Conservation (phyloP, 257 asterid genomes). For the Solanum corneliomulleri region DNA sequence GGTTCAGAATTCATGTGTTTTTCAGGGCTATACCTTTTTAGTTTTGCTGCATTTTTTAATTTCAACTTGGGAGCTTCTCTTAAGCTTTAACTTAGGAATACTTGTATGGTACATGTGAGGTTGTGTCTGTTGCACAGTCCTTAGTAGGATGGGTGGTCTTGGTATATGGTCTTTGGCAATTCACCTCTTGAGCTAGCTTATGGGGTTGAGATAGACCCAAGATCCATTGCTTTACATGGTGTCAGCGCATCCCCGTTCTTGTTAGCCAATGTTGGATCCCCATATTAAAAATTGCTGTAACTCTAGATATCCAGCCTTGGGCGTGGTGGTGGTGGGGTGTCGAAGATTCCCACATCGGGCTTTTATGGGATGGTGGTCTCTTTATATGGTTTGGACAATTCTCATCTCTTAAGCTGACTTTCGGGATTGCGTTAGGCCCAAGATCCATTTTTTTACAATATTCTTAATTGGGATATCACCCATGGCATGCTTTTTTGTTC, state of each 20-base stretch:
- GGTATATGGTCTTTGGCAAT: background rate
- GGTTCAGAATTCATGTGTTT: slow-evolving; percentile 25
- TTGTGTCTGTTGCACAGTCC: background rate
- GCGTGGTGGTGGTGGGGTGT: background rate
- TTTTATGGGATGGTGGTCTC: background rate
- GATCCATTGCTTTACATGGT: background rate
- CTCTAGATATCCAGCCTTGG: background rate
- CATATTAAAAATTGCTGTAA: background rate
- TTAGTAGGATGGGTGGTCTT: background rate
- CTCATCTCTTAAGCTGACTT: background rate
- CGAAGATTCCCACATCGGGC: background rate
- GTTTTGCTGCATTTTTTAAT: background rate
- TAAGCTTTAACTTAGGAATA: background rate
- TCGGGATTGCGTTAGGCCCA: background rate
- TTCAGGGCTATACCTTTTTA: background rate
- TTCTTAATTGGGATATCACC: background rate
- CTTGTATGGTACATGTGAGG: background rate
- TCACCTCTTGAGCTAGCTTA: background rate
- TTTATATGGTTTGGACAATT: background rate
- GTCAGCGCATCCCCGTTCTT: background rate
- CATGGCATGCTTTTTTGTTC: background rate
- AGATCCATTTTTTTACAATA: background rate
- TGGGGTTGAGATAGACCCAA: background rate
- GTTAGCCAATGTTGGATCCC: background rate
- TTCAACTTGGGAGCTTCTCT: background rate